A percentile compares a stretch with the other conserved stretches of the same genome.
Evolutionary conservation across 1,284 basidiomycete species (phyloP).

Genomic region (Leucocoprinus gongylophorus): DNA sequence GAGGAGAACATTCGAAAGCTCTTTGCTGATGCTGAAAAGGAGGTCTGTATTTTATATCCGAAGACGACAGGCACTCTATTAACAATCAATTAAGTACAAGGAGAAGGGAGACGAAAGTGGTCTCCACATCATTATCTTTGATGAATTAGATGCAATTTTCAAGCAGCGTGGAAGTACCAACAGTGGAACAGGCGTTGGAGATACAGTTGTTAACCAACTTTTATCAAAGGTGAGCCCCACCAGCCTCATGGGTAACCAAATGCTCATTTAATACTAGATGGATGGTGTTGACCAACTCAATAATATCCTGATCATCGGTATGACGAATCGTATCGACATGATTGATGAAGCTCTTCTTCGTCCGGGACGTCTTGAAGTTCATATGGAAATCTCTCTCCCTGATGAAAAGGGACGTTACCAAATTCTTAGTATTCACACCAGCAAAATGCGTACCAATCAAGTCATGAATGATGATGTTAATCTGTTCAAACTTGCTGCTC

Average conservation of each 20-base stretch:
- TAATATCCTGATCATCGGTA: constrained; percentile 99
- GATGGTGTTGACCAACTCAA: constrained; percentile 99
- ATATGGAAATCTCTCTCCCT: constrained; percentile 98
- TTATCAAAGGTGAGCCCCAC: constrained; percentile 73
- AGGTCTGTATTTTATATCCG: constrained; percentile 28
- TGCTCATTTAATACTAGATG: constrained; percentile 56
- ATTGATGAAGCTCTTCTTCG: constrained; percentile 98
- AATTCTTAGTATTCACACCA: constrained; percentile 94
- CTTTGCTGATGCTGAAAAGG: constrained; percentile 96
- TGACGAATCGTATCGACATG: constrained; percentile 99
- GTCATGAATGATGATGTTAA: constrained; percentile 91
- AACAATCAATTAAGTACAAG: constrained; percentile 57
- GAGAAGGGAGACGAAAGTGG: constrained; percentile 98
- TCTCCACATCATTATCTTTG: constrained; percentile 99
- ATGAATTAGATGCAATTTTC: constrained; percentile 98
- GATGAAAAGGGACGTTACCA: constrained; percentile 91
- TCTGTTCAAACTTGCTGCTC: constrained; percentile 72
- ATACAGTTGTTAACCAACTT: constrained; percentile 98
- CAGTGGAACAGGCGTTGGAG: constrained; percentile 94
- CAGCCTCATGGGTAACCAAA: background rate
- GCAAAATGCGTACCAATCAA: constrained; percentile 88
- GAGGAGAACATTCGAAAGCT: constrained; percentile 99
- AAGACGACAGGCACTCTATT: background rate
- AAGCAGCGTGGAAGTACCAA: constrained; percentile 93
- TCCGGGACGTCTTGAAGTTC: constrained; percentile 98